phyloP scores from a whole-genome alignment of 2,329 filamentous ascomycete genomes.

The Trichoderma sp. region DNA sequence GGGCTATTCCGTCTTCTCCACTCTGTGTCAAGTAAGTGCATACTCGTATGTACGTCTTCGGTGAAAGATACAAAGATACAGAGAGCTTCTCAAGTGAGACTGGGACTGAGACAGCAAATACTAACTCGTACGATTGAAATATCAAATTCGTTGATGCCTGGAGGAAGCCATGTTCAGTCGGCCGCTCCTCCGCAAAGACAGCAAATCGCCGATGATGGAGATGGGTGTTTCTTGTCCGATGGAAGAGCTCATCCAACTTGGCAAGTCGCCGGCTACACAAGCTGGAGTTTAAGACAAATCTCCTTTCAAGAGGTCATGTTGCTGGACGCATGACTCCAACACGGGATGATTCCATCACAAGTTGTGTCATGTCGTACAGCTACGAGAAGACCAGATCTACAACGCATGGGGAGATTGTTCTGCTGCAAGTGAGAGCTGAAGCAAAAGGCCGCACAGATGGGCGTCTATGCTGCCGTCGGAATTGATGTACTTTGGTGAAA shows the following conservation, averaged over 20 bases:
- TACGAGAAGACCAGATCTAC: background rate
- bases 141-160: background rate
- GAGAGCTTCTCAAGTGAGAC: background rate
- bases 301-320: background rate
- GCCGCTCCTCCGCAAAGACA: background rate
- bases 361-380: background rate
- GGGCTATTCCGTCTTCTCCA: background rate
- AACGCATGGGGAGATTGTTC: background rate
- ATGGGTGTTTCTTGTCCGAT: background rate
- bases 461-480: background rate
- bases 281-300: background rate
- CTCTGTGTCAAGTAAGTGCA: background rate
- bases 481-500: background rate
- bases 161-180: background rate
- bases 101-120: background rate
- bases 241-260: background rate
- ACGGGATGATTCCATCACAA: background rate
- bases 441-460: background rate
- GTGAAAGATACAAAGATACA: background rate
- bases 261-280: background rate
- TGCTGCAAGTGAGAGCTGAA: background rate
- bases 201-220: background rate
- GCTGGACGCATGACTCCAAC: background rate
- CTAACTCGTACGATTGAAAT: background rate
- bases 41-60: background rate